Evolutionary conservation across 2,329 filamentous ascomycete genomes (phyloP).

Genomic region (Paraconiothyrium brasiliense): DNA sequence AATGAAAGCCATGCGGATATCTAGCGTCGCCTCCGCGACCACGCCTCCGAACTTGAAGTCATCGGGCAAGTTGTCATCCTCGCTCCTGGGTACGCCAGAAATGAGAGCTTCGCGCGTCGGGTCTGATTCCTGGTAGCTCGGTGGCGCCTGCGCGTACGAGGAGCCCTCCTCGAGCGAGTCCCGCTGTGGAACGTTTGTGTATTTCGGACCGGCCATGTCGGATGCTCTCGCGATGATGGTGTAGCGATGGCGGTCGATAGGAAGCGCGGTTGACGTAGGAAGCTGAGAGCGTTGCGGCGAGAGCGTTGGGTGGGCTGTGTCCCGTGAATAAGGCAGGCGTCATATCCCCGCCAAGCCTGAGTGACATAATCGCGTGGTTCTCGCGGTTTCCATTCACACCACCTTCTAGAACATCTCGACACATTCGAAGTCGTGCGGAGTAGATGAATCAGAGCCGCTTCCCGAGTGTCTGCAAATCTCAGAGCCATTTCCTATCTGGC

Average conservation of each 20-base stretch:
- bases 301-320: constrained; percentile 15
- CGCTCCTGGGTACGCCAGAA: constrained; percentile 72
- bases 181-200: constrained; percentile 82
- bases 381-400: background rate
- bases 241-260: constrained; percentile 9
- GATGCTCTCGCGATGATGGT: background rate
- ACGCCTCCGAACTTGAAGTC: constrained; percentile 98
- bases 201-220: constrained; percentile 81
- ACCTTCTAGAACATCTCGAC: background rate
- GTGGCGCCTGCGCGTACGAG: constrained; percentile 77
- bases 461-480: background rate
- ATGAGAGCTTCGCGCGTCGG: constrained; percentile 68
- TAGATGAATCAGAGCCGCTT: constrained; percentile 10
- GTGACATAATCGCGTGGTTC: constrained; percentile 20
- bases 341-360: constrained; percentile 13
- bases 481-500: background rate
- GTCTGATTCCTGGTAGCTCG: constrained; percentile 75
- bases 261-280: constrained; percentile 2
- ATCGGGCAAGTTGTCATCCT: constrained; percentile 92
- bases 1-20: constrained; percentile 96
- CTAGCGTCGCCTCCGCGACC: constrained; percentile 90
- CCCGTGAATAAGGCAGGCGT: constrained; percentile 14
- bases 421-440: background rate
- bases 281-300: background rate
- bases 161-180: constrained; percentile 78